Evolutionary conservation across 805 yeast genomes (phyloP).

Genomic region (Saccharomycopsis sp.): DNA sequence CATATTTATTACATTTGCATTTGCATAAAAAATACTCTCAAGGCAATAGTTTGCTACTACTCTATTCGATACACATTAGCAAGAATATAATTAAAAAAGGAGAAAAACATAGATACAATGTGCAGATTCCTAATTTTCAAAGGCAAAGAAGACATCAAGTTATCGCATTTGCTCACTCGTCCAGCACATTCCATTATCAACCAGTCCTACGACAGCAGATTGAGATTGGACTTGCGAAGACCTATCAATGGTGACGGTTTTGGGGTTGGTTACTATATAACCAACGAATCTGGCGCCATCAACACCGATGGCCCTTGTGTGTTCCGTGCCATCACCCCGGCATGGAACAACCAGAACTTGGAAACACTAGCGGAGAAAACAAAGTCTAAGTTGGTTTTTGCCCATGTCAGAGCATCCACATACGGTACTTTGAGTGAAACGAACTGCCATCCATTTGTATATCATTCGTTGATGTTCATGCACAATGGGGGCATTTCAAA

Average conservation of each 20-base stretch:
- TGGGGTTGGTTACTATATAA: slow-evolving; percentile 88
- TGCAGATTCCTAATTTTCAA: slow-evolving; percentile 90
- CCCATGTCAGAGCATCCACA: slow-evolving; percentile 94
- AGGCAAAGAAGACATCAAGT: slow-evolving; percentile 76
- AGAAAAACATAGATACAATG: slow-evolving; percentile 38
- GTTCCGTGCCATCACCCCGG: slow-evolving; percentile 93
- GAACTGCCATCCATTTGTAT: slow-evolving; percentile 93
- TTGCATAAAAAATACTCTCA: not conserved
- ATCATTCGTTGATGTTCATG: slow-evolving; percentile 88
- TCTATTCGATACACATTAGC: too few relatives aligned
- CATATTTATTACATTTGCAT: not conserved
- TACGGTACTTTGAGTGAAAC: slow-evolving; percentile 92
- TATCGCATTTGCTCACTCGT: slow-evolving; percentile 80
- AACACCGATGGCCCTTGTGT: slow-evolving; percentile 74
- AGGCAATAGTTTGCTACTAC: too few relatives aligned
- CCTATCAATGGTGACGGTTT: slow-evolving; percentile 98
- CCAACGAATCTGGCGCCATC: slow-evolving; percentile 37
- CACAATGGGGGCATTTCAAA: slow-evolving; percentile 89
- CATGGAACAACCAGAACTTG: slow-evolving; percentile 93
- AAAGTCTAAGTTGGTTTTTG: slow-evolving; percentile 76
- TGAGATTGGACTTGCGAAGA: slow-evolving; percentile 77
- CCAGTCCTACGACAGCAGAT: slow-evolving; percentile 86
- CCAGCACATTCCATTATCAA: slow-evolving; percentile 98
- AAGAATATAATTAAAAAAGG: too few relatives aligned
- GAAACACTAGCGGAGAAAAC: slow-evolving; percentile 86